Evolutionary conservation across 2,329 filamentous ascomycete species (phyloP).

Genomic region (Cryphonectria japonica): DNA sequence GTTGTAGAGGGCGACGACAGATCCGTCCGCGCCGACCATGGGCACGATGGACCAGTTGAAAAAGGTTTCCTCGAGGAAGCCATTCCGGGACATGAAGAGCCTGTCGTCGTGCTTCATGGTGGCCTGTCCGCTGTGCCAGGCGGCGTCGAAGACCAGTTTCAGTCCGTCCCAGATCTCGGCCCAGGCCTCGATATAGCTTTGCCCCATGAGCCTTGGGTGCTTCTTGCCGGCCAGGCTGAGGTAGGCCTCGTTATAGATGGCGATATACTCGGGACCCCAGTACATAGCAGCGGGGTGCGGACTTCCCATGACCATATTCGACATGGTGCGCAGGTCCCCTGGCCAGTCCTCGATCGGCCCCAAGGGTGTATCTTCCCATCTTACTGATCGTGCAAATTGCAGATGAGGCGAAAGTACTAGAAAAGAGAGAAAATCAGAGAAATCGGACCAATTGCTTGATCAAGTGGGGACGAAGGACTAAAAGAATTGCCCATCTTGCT

Average conservation of each 20-base stretch:
- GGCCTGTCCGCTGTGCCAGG: conserved; percentile 71
- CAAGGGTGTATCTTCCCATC: conserved; percentile 74
- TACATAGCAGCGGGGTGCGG: conserved; percentile 78
- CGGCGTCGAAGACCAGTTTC: conserved; percentile 68
- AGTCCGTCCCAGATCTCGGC: conserved; percentile 75
- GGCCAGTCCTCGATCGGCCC: conserved; percentile 78
- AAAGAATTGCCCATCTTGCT: too few relatives aligned
- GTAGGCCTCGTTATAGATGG: conserved; percentile 76
- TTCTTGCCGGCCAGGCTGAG: conserved; percentile 65
- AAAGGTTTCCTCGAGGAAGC: conserved; percentile 77
- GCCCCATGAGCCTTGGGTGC: conserved; percentile 76
- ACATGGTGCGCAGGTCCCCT: conserved; percentile 73
- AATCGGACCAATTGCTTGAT: background rate
- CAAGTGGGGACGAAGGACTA: background rate
- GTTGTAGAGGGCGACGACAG: conserved; percentile 77
- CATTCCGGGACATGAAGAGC: conserved; percentile 70
- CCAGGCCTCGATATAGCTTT: conserved; percentile 71
- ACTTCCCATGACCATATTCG: conserved; percentile 80
- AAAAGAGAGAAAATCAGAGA: conserved; percentile 44
- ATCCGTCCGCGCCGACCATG: conserved; percentile 73
- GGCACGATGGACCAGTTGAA: conserved; percentile 85
- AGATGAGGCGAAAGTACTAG: conserved; percentile 70
- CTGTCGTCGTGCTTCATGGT: conserved; percentile 85
- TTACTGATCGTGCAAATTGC: conserved; percentile 69
- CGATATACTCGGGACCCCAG: conserved; percentile 67